A percentile compares a stretch with the other conserved stretches of the same genome.
phyloP scores from a whole-genome alignment of 805 yeast genomes.

The Lipomyces spencermartinsiae region DNA sequence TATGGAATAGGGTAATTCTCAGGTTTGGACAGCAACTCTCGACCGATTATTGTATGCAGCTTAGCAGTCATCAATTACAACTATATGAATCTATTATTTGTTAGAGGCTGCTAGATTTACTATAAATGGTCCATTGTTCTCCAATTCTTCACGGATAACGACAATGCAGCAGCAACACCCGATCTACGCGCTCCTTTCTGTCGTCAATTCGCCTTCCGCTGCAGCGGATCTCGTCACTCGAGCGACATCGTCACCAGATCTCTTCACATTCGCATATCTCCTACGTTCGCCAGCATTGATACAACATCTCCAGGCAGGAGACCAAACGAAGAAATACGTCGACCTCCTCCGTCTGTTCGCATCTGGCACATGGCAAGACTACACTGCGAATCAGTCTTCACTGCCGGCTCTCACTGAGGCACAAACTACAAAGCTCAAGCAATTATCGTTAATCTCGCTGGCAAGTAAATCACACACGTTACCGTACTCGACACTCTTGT shows the following conservation, averaged over 20 bases:
- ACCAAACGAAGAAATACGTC: conserved; percentile 6
- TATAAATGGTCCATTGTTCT: neutral
- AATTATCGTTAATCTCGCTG: conserved; percentile 30
- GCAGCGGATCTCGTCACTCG: conserved; percentile 32
- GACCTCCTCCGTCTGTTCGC: conserved; percentile 28
- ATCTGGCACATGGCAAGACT: conserved; percentile 35
- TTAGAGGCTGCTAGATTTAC: neutral
- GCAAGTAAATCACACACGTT: conserved; percentile 25
- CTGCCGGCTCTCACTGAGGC: conserved; percentile 21
- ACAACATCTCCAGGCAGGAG: conserved; percentile 9
- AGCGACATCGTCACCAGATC: conserved; percentile 23
- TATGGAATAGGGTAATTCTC: neutral
- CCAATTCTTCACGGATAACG: neutral
- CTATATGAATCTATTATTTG: neutral
- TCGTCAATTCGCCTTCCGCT: conserved; percentile 26
- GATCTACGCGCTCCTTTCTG: conserved; percentile 28
- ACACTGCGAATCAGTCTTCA: conserved; percentile 5
- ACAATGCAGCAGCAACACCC: conserved; percentile 21
- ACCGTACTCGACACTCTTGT: conserved; percentile 20
- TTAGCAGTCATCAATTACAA: too few species aligned
- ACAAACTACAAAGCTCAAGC: conserved; percentile 32
- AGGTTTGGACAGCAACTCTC: neutral
- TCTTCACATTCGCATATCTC: conserved; percentile 19
- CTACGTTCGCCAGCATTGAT: conserved; percentile 11
- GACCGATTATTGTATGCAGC: neutral